Evolutionary conservation across 306 rosid genomes (phyloP), one percentile per base, ranked within the genome.

Genomic region (Luffa aegyptiaca): DNA sequence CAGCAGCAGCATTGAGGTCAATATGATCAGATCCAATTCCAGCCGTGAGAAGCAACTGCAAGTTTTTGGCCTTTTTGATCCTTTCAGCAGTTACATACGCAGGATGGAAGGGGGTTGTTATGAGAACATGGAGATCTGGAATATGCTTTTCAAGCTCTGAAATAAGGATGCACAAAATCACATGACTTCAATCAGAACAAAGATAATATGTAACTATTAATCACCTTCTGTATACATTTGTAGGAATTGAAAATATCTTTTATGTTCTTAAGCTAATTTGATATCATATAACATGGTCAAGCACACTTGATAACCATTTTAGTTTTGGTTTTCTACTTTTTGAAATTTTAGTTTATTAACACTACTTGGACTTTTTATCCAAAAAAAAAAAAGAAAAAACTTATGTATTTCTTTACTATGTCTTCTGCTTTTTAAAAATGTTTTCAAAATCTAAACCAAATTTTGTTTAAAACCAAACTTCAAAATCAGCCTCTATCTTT

Each of bases 31-130:
- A 95, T 1, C 98, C 98, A 49, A 95, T 87, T 48, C 97, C 98
- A 31, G 98, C 98, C 5, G 98, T 95, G 64, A 95, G 89, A 83
- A 95, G 86, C 72, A 95, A 88, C 53, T 95, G 88, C 85, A 95
- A 83, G 79, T 90, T 95, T 80, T 95, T 95, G 75, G 98, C 98
- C 86, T 83, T 95, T 83, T 89, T 90, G 1, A 95, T 95, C 81
- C 97, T 89, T 85, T 92, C 98, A 0, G 96, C 98, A 1, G 98
- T 95, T 49, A 95, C 97, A 79, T 95, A 95, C 51, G 98, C 98
- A 6, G 98, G 98, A 73, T 95, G 98, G 88, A 95, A 95, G 14
- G 98, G 98, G 2, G 98, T 95, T 1, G 97, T 81, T 79, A 95
- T 95, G 81, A 95, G 92, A 76, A 95, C 98, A 79, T 95, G 90